Base-by-base conservation (phyloP, 441 rosid species). In the California macrophylla region DNA sequence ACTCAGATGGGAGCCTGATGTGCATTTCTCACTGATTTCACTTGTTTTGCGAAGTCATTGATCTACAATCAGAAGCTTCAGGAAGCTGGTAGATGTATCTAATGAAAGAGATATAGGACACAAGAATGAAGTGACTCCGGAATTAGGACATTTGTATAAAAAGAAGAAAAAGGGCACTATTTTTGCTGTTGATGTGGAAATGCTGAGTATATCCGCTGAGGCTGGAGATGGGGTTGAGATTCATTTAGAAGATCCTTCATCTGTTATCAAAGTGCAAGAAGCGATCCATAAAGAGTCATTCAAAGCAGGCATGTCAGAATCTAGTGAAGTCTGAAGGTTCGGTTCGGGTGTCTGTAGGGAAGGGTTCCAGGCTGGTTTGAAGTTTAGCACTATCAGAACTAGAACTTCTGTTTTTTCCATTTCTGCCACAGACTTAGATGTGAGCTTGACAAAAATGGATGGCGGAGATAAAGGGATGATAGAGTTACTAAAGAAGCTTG, bases 201-300 rank as follows among this genome's bases (percentile, higher is more conserved):
- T 70, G 78, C 80, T 96, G 76, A 86, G 82, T 45, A 76, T 96
- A 80, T 89, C 90, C 78, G 98, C 93, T 78, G 96, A 66, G 69
- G 93, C 75, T 64, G 99, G 99, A 82, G 99, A 96, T 82, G 98
- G 98, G 74, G 97, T 91, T 74, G 97, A 89, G 82, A 72, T 91
- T 80, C 86, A 85, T 77, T 64, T 82, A 9, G 79, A 88, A 64
- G 94, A 91, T 81, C 83, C 91, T 70, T 75, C 79, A 64, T 81
- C 86, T 66, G 77, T 85, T 64, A 65, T 72, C 66, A 87, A 84
- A 82, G 76, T 93, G 82, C 79, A 81, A 85, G 98, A 93, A 69
- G 88, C 85, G 66, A 87, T 96, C 64, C 83, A 88, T 73, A 79
- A 68, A 72, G 87, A 81, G 79, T 89, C 96, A 40, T 96, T 96